Conservation (phyloP, 306 rosid genomes). For the Cicer bijugum region DNA sequence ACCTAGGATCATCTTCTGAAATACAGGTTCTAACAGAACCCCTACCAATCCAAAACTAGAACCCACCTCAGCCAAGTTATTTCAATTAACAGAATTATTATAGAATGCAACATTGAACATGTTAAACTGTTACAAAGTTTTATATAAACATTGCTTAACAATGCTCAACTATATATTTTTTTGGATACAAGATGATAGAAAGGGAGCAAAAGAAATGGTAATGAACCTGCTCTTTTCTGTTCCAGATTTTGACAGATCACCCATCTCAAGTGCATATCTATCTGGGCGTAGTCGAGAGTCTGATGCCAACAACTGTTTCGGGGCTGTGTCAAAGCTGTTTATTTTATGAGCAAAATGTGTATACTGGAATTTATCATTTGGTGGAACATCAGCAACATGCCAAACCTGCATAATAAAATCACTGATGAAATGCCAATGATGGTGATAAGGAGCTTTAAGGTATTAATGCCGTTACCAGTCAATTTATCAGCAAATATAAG, state of each 20-base stretch:
- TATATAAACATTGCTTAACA: slow-evolving; percentile 32
- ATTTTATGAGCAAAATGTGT: slow-evolving; percentile 88
- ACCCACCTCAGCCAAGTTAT: slow-evolving; percentile 35
- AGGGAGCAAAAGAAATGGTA: slow-evolving; percentile 36
- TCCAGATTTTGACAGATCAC: slow-evolving; percentile 85
- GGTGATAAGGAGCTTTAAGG: slow-evolving; percentile 8
- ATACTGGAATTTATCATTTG: slow-evolving; percentile 75
- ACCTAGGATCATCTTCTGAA: slow-evolving; percentile 3
- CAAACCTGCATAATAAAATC: slow-evolving; percentile 68
- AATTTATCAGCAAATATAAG: slow-evolving; percentile 26
- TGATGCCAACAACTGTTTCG: slow-evolving; percentile 75
- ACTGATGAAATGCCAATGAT: slow-evolving; percentile 37
- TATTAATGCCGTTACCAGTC: slow-evolving; percentile 13
- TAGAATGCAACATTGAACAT: slow-evolving; percentile 12
- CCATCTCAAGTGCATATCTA: slow-evolving; percentile 85
- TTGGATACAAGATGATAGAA: neutral
- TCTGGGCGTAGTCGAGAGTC: slow-evolving; percentile 96
- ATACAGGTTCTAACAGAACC: slow-evolving; percentile 6
- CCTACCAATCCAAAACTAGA: slow-evolving; percentile 5
- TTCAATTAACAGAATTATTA: slow-evolving; percentile 1
- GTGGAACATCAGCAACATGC: slow-evolving; percentile 80
- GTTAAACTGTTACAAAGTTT: slow-evolving; percentile 25
- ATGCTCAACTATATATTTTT: slow-evolving; percentile 2
- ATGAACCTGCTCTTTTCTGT: slow-evolving; percentile 80
- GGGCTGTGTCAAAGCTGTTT: slow-evolving; percentile 87